A percentile compares a stretch with the other conserved stretches of the same genome.
Conservation (phyloP, 2,329 filamentous ascomycete species). For the Ascochyta clinopodiicola region DNA sequence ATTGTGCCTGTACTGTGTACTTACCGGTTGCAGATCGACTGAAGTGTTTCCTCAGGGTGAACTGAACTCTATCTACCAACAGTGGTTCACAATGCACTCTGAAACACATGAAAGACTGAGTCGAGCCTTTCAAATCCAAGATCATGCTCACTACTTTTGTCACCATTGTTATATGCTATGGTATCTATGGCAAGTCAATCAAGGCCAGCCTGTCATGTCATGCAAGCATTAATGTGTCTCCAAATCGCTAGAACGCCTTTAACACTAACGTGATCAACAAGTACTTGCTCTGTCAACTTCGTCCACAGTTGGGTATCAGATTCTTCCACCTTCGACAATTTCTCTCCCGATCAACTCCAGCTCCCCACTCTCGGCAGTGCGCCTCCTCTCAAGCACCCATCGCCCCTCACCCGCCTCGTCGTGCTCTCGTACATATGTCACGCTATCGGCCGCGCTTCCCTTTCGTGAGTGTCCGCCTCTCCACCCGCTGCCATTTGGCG, state of each 20-base stretch:
- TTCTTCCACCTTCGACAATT: slow-evolving; percentile 63
- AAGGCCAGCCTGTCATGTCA: slow-evolving; percentile 11
- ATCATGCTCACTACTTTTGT: not conserved
- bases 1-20: not conserved
- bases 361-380: slow-evolving; percentile 70
- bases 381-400: slow-evolving; percentile 73
- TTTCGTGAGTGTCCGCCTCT: slow-evolving; percentile 45
- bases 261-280: not conserved
- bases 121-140: not conserved
- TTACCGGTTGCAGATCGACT: not conserved
- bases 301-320: slow-evolving; percentile 13
- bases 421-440: slow-evolving; percentile 69
- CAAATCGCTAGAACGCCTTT: slow-evolving; percentile 8
- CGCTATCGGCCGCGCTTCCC: slow-evolving; percentile 66
- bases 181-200: slow-evolving; percentile 1
- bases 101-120: not conserved
- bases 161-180: slow-evolving; percentile 1
- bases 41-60: not conserved
- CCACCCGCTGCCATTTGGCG: slow-evolving; percentile 40
- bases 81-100: not conserved
- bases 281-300: not conserved
- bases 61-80: not conserved
- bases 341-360: slow-evolving; percentile 70
- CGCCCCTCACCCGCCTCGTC: slow-evolving; percentile 65
- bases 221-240: not conserved